Base-by-base conservation (phyloP, 768 basidiomycete species). In the Lepiota subincarnata region DNA sequence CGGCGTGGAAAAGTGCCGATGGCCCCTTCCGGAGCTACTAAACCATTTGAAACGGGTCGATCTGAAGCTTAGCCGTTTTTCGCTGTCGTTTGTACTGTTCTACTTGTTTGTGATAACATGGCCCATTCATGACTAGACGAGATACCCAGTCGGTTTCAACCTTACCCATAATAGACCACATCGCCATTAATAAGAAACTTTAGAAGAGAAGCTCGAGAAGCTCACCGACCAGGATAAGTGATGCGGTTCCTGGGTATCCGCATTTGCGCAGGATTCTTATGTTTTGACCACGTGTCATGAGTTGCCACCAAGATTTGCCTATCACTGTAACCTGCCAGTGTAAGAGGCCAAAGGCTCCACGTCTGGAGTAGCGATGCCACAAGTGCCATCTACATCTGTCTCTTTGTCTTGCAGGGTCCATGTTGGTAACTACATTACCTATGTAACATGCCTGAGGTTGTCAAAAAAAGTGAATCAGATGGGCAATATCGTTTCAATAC, bases 271-370 rank as follows among this genome's bases (percentile, higher is more conserved):
- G 8, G 5, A 45, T 47, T 18, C 31, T 46, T 46, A 36, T 54
- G 46, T 47, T n/a, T n/a, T 36, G 47, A 42, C 38, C 53, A 54
- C 53, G 53, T 54, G 53, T 48, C 22, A n/a, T 7, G 37, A 54
- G 10, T 31, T 31, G 31, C 10, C 7, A 24, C 35, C 36, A 20
- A 37, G 16, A 36, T 42, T 42, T 44, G 24, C 11, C 7, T 50
- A 22, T 18, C 49, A 50, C 13, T 19, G 31, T 3, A 14, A 26
- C 12, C 4, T 3, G n/a, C 8, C 38, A 10, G 12, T 48, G 34
- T 12, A 28, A 18, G 24, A n/a, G n/a, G 24, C 24, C n/a, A 16
- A 26, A 36, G 22, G 22, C 26, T 36, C 18, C 43, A 38, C 20
- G 10, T 54, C 28, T 26, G 45, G 10, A 36, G 28, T 20, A 18